These are phyloP conservation scores for Ophiostoma sp. DNA, from an alignment of 2,329 filamentous ascomycete species.

Conservation along the genomic window DNA sequence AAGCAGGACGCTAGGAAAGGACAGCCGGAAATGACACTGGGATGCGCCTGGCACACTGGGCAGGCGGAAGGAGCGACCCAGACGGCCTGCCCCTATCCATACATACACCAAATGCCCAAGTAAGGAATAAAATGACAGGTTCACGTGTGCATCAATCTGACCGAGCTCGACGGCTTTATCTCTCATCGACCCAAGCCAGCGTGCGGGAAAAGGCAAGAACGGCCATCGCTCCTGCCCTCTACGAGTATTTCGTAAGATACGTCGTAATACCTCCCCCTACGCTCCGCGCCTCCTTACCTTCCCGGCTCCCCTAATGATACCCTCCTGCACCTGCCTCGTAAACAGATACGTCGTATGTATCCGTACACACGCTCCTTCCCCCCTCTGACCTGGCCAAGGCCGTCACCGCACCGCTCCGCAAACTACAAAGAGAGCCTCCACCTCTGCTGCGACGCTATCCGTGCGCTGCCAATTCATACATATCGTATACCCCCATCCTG, in stretches of 20 bases:
- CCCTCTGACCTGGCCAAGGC: constrained; percentile 13
- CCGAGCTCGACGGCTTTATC: constrained; percentile 3
- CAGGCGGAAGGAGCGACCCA: constrained; percentile 8
- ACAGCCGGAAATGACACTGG: not conserved
- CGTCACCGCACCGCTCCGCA: constrained; percentile 25
- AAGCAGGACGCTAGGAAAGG: not conserved
- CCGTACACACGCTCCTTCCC: not conserved
- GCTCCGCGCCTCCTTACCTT: not conserved
- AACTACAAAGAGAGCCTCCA: constrained; percentile 4
- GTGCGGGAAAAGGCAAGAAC: constrained; percentile 3
- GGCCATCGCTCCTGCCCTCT: constrained; percentile 8
- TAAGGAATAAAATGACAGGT: not conserved
- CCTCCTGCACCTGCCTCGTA: too few relatives aligned
- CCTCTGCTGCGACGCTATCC: not conserved
- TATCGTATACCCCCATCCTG: not conserved
- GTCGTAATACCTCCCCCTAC: not conserved
- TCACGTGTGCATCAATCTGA: not conserved
- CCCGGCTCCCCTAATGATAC: not conserved
- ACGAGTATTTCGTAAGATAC: not conserved
- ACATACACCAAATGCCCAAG: not conserved
- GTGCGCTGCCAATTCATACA: constrained; percentile 5
- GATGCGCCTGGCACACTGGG: not conserved
- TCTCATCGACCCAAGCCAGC: constrained; percentile 8
- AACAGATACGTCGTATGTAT: not conserved
- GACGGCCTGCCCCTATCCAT: not conserved